Evolutionary conservation across 2,329 filamentous ascomycete genomes (phyloP).

Genomic region (Exophiala xenobiotica): DNA sequence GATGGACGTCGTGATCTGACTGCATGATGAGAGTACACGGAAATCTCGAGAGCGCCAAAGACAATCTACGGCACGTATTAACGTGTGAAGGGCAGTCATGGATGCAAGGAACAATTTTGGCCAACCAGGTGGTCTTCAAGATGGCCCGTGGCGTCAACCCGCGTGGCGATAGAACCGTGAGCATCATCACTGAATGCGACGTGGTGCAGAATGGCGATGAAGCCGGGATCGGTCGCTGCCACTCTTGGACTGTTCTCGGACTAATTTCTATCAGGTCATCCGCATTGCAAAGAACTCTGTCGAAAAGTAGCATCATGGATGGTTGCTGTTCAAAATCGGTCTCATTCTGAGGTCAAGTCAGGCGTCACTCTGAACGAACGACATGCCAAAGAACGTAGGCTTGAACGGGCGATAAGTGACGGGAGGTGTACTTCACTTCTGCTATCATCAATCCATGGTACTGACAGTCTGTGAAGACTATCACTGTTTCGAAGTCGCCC

Average conservation of each 20-base stretch:
- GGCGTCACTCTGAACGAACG: slow-evolving; percentile 26
- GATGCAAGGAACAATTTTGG: slow-evolving; percentile 45
- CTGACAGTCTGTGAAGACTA: too few relatives aligned
- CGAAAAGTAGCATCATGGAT: slow-evolving; percentile 32
- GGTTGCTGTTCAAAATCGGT: slow-evolving; percentile 33
- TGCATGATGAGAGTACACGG: neutral
- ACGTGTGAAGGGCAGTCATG: slow-evolving; percentile 43
- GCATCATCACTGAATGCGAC: slow-evolving; percentile 52
- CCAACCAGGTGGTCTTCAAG: slow-evolving; percentile 43
- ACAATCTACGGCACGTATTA: too few relatives aligned
- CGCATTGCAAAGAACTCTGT: slow-evolving; percentile 12
- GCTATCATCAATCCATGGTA: too few relatives aligned
- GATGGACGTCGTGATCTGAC: slow-evolving; percentile 44
- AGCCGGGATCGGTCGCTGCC: slow-evolving; percentile 25
- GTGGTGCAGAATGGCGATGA: slow-evolving; percentile 35
- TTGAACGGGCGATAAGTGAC: too few relatives aligned
- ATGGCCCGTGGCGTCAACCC: slow-evolving; percentile 39
- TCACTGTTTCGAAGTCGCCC: too few relatives aligned
- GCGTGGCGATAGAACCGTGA: slow-evolving; percentile 41
- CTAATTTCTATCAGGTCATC: slow-evolving; percentile 6
- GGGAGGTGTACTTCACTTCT: too few relatives aligned
- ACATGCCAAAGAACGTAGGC: slow-evolving; percentile 36
- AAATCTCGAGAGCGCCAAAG: neutral
- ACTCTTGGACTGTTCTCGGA: neutral
- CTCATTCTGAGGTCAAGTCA: slow-evolving; percentile 30